Evolutionary conservation across 108 stramenopile genomes (phyloP).

Genomic region (Cyclotella choctawhatcheeana): DNA sequence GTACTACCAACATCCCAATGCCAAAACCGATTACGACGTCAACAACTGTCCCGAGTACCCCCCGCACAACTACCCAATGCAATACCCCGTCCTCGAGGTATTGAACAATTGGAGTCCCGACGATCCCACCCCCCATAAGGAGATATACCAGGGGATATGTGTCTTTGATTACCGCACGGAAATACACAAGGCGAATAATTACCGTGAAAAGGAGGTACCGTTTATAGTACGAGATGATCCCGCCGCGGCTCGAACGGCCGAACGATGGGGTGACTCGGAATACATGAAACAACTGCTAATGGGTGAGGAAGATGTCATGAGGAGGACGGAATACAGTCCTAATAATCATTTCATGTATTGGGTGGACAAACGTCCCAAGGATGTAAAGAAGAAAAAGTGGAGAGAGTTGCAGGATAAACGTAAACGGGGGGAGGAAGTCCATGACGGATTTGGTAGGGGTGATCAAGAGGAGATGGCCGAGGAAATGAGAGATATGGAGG

Average conservation of each 20-base stretch:
- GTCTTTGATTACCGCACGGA: constrained; percentile 88
- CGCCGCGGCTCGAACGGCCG: constrained; percentile 71
- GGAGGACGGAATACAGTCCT: constrained; percentile 78
- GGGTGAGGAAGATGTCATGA: constrained; percentile 58
- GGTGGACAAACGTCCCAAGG: constrained; percentile 48
- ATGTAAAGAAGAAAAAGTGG: constrained; percentile 29
- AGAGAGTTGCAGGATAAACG: constrained; percentile 23
- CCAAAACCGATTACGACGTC: constrained; percentile 60
- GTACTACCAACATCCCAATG: constrained; percentile 21
- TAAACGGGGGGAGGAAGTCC: constrained; percentile 32
- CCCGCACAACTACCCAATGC: constrained; percentile 78
- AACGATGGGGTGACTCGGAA: constrained; percentile 85
- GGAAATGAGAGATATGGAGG: constrained; percentile 30
- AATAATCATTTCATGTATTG: constrained; percentile 99
- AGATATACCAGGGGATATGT: constrained; percentile 80
- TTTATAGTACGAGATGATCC: constrained; percentile 96
- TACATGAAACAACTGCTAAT: constrained; percentile 80
- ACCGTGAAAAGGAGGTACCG: constrained; percentile 93
- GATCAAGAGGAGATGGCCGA: constrained; percentile 42
- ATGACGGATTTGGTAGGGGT: constrained; percentile 45
- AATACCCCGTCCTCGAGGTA: constrained; percentile 76
- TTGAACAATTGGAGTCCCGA: constrained; percentile 74
- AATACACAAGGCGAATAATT: constrained; percentile 78
- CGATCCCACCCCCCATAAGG: constrained; percentile 46
- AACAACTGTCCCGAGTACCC: constrained; percentile 80